phyloP scores from a whole-genome alignment of 306 rosid species.

The Rosa rugosa region DNA sequence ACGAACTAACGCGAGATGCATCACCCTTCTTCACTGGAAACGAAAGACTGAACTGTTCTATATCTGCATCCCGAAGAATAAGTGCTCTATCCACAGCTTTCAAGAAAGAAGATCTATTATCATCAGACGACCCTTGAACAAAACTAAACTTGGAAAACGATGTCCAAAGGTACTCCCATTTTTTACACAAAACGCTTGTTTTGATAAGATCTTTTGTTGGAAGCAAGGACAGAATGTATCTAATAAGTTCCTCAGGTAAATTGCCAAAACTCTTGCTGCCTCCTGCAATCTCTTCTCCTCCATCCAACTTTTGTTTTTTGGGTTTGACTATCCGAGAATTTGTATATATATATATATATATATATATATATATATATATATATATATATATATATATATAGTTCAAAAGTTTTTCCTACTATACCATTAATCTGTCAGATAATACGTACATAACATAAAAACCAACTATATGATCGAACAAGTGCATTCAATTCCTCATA shows the following conservation, averaged over 20 bases:
- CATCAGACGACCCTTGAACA: not conserved
- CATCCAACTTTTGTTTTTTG: not conserved
- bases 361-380: not conserved
- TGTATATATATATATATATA: slow-evolving; percentile 2
- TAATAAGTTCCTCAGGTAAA: not conserved
- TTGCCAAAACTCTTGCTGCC: not conserved
- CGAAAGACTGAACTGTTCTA: not conserved
- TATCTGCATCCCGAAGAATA: slow-evolving; percentile 5
- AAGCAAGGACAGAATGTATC: not conserved
- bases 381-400: not conserved
- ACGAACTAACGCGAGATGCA: not conserved
- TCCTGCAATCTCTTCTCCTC: not conserved
- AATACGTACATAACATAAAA: not conserved
- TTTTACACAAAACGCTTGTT: slow-evolving; percentile 5
- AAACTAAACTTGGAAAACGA: slow-evolving; percentile 1
- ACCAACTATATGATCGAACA: not conserved
- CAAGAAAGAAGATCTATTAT: not conserved
- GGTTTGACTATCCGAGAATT: not conserved
- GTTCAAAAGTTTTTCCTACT: not conserved
- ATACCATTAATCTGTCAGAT: not conserved
- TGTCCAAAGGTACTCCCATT: slow-evolving; percentile 7
- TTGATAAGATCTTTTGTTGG: not conserved
- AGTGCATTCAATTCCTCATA: too few relatives aligned
- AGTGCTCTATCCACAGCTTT: slow-evolving; percentile 16
- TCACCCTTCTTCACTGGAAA: not conserved